Conservation (phyloP, 805 yeast genomes). For the Myxozyma nipponensis region DNA sequence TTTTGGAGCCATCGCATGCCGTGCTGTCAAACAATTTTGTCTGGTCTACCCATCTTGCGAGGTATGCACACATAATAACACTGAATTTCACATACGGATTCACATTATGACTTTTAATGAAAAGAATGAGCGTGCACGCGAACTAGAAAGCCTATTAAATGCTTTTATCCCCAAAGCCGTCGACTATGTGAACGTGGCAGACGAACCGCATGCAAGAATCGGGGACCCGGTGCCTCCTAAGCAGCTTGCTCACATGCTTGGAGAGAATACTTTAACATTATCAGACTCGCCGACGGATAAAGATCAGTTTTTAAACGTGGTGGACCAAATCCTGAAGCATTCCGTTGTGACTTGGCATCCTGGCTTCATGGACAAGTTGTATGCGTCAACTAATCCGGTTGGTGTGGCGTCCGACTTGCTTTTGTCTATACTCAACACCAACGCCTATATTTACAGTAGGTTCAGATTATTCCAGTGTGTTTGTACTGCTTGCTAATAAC, state of each 20-base stretch:
- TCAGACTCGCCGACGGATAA: conserved; percentile 21
- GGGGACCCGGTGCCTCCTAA: conserved; percentile 39
- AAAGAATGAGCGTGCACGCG: conserved; percentile 39
- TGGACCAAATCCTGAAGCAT: conserved; percentile 56
- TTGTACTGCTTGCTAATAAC: neutral
- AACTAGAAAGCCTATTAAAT: conserved; percentile 49
- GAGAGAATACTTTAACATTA: conserved; percentile 1
- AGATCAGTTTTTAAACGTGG: conserved; percentile 46
- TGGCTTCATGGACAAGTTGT: conserved; percentile 77
- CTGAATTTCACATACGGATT: neutral
- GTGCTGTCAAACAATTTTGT: no score
- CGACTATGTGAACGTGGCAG: conserved; percentile 47
- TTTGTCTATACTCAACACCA: conserved; percentile 68
- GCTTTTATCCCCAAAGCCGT: conserved; percentile 50
- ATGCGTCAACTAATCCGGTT: conserved; percentile 81
- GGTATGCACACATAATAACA: no score
- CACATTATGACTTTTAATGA: neutral
- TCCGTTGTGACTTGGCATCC: conserved; percentile 85
- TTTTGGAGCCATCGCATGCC: no score
- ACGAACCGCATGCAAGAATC: conserved; percentile 43
- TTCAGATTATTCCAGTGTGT: neutral
- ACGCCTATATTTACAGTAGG: conserved; percentile 64
- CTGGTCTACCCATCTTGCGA: no score
- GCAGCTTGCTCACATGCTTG: conserved; percentile 13
- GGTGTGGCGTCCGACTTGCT: conserved; percentile 72